A percentile compares a stretch with the other conserved stretches of the same genome.
phyloP scores from a whole-genome alignment of 2,329 filamentous ascomycete species.

The Cadophora sp. region DNA sequence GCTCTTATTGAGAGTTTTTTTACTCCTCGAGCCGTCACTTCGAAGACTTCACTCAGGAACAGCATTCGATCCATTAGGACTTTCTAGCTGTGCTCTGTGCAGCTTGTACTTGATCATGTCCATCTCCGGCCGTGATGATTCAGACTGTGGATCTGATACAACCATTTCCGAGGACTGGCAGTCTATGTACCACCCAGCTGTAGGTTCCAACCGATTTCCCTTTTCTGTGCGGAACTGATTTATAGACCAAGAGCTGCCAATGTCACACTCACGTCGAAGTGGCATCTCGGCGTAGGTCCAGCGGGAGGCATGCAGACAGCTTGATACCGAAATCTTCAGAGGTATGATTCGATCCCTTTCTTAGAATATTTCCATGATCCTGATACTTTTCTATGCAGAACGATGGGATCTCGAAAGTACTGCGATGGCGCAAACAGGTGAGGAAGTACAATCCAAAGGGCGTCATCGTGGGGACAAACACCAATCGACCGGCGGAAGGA shows the following conservation, averaged over 20 bases:
- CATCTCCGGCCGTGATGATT: not conserved
- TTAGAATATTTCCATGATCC: not conserved
- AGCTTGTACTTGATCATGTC: not conserved
- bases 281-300: not conserved
- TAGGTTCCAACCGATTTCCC: not conserved
- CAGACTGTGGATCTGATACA: constrained; percentile 16
- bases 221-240: not conserved
- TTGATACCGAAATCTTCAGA: not conserved
- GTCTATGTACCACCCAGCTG: constrained; percentile 1
- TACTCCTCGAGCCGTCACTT: not conserved
- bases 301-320: not conserved
- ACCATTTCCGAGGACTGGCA: constrained; percentile 17
- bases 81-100: not conserved
- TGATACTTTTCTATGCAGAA: not conserved
- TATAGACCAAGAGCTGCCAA: not conserved
- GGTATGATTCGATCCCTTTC: not conserved
- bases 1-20: not conserved
- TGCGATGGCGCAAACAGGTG: constrained; percentile 5
- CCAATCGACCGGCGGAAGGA: not conserved
- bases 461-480: not conserved
- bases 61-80: not conserved
- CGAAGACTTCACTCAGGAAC: not conserved
- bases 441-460: not conserved
- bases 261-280: not conserved
- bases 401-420: not conserved